Percentiles rank a stretch among this genome's conserved stretches.
Conservation (phyloP, 257 asterid genomes). For the Nicotiana benthamiana region DNA sequence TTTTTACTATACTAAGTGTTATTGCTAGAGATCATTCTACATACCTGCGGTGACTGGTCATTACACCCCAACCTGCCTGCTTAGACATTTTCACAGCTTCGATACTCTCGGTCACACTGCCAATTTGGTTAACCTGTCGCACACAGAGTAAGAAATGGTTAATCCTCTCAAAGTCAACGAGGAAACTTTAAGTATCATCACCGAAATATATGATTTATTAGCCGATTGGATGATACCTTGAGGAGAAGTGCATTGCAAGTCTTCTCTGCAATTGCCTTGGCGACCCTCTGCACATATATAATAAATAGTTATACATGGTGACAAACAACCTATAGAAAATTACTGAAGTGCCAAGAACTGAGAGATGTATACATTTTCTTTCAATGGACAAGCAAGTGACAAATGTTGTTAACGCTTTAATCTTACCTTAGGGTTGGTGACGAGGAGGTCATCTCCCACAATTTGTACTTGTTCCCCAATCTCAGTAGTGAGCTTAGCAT, state of each 20-base stretch:
- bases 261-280: constrained; percentile 90
- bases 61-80: constrained; percentile 97
- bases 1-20: background rate
- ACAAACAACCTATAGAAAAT: background rate
- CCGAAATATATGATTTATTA: background rate
- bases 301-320: background rate
- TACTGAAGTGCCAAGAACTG: background rate
- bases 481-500: constrained; percentile 67
- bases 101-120: constrained; percentile 94
- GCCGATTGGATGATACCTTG: constrained; percentile 36
- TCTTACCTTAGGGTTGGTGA: constrained; percentile 86
- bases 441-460: constrained; percentile 95
- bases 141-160: background rate
- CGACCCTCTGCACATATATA: constrained; percentile 61
- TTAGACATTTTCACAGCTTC: constrained; percentile 97
- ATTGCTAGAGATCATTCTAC: background rate
- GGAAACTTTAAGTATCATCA: background rate
- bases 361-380: too few relatives aligned
- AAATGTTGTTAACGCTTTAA: background rate
- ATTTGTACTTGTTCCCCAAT: constrained; percentile 82
- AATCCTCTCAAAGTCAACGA: background rate
- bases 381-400: background rate
- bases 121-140: constrained; percentile 88
- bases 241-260: constrained; percentile 96
- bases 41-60: constrained; percentile 98